Percentiles rank a stretch among this genome's conserved stretches.
phyloP scores from a whole-genome alignment of 192 early-diverging fungal genomes.

The Linnemannia hyalina region DNA sequence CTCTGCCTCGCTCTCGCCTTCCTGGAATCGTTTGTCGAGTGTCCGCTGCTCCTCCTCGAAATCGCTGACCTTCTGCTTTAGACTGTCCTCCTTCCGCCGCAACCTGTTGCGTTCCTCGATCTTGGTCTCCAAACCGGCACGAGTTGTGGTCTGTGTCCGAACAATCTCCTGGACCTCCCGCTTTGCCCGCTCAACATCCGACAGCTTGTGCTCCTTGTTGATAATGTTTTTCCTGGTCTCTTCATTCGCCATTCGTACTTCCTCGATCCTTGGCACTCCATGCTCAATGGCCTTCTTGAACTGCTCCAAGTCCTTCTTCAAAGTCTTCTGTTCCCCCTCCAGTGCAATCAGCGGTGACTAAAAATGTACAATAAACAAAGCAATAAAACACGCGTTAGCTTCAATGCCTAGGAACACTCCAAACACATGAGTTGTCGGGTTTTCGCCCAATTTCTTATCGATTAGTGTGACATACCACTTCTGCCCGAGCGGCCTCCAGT shows the following conservation, averaged over 20 bases:
- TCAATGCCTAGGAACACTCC: not conserved
- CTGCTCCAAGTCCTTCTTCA: constrained; percentile 64
- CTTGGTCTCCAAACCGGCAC: constrained; percentile 37
- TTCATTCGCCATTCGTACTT: constrained; percentile 32
- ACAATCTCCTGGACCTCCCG: constrained; percentile 41
- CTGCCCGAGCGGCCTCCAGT: constrained; percentile 33
- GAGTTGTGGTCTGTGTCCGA: constrained; percentile 36
- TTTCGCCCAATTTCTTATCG: not conserved
- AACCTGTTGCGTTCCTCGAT: constrained; percentile 38
- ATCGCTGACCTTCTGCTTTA: constrained; percentile 26
- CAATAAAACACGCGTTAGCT: not conserved
- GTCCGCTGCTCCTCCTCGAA: constrained; percentile 23
- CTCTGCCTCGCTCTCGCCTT: constrained; percentile 34
- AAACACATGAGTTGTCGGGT: not conserved
- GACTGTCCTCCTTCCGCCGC: constrained; percentile 30
- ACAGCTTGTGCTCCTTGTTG: constrained; percentile 10
- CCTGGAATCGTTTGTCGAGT: constrained; percentile 28
- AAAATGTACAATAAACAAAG: not conserved
- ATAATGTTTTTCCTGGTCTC: constrained; percentile 11
- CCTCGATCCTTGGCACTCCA: constrained; percentile 36
- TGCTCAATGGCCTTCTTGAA: constrained; percentile 55
- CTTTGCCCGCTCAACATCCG: constrained; percentile 29
- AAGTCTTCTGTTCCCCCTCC: constrained; percentile 57
- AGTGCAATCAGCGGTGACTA: constrained; percentile 65
- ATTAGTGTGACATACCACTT: constrained; percentile 39